phyloP scores from a whole-genome alignment of 495 filamentous ascomycete genomes.

The Daldinia grandis region DNA sequence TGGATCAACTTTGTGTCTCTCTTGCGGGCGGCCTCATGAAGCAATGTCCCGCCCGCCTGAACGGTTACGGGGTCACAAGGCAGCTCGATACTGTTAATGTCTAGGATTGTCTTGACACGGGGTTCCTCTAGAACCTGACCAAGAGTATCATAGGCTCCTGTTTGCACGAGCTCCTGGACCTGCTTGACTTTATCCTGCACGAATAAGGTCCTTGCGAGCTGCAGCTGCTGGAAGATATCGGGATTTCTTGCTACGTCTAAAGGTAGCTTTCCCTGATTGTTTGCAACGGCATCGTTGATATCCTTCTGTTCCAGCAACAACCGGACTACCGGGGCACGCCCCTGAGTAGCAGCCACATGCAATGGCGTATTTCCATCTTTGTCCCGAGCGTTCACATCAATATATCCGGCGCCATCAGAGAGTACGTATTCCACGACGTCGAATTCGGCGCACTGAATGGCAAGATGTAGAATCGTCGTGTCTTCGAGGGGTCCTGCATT shows the following conservation, averaged over 20 bases:
- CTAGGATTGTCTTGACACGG: conserved; percentile 81
- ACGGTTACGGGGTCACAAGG: conserved; percentile 79
- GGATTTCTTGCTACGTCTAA: conserved; percentile 90
- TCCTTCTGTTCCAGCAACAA: conserved; percentile 79
- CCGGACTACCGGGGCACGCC: conserved; percentile 78
- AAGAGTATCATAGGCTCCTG: conserved; percentile 76
- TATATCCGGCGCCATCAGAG: conserved; percentile 67
- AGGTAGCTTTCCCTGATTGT: conserved; percentile 84
- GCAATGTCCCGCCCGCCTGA: conserved; percentile 82
- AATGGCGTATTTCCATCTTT: conserved; percentile 93
- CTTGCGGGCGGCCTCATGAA: conserved; percentile 92
- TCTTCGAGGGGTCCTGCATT: conserved; percentile 67
- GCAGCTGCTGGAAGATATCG: conserved; percentile 94
- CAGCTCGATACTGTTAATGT: conserved; percentile 89
- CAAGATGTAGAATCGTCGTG: conserved; percentile 88
- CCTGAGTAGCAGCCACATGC: conserved; percentile 85
- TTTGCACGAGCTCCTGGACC: conserved; percentile 77
- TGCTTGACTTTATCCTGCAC: conserved; percentile 85
- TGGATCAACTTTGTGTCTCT: conserved; percentile 87
- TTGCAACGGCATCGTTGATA: conserved; percentile 90
- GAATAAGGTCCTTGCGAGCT: conserved; percentile 88
- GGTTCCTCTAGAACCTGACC: conserved; percentile 84
- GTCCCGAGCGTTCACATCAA: conserved; percentile 90
- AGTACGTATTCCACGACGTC: conserved; percentile 97
- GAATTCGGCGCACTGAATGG: conserved; percentile 95